Percentiles rank a stretch among this genome's conserved stretches.
Evolutionary conservation across 768 basidiomycete species (phyloP).

Genomic region (Tulasnella sp.): DNA sequence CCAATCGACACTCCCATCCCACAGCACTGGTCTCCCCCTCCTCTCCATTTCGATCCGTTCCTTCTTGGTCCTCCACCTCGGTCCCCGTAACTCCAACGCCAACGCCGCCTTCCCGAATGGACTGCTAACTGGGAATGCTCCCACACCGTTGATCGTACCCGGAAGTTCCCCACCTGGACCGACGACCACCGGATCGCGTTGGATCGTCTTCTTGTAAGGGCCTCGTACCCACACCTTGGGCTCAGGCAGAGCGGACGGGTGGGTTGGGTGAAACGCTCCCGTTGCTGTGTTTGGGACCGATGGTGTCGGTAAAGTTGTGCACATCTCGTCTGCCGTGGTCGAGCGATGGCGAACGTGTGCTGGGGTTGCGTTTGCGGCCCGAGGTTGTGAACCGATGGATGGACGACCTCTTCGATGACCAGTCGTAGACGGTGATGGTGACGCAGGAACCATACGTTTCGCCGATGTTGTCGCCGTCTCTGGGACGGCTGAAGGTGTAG

Average conservation of each 20-base stretch:
- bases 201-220: conserved; percentile 8
- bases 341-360: neutral
- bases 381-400: no score
- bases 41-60: conserved; percentile 67
- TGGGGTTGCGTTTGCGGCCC: no score
- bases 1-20: conserved; percentile 66
- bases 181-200: neutral
- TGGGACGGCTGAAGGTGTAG: conserved; percentile 20
- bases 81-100: conserved; percentile 64
- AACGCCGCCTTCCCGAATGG: conserved; percentile 66
- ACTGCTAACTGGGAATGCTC: conserved; percentile 56
- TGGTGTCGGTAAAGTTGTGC: neutral
- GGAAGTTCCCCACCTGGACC: conserved; percentile 45
- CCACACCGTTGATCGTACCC: conserved; percentile 65
- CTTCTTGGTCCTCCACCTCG: conserved; percentile 65
- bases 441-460: conserved; percentile 35
- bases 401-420: no score
- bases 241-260: no score
- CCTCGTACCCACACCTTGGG: neutral
- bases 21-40: conserved; percentile 53
- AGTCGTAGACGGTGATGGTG: no score
- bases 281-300: neutral
- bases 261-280: no score
- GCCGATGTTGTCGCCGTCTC: conserved; percentile 24
- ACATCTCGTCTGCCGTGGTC: neutral